Evolutionary conservation across 2,329 filamentous ascomycete species (phyloP).

Genomic region (Talaromyces sp.): DNA sequence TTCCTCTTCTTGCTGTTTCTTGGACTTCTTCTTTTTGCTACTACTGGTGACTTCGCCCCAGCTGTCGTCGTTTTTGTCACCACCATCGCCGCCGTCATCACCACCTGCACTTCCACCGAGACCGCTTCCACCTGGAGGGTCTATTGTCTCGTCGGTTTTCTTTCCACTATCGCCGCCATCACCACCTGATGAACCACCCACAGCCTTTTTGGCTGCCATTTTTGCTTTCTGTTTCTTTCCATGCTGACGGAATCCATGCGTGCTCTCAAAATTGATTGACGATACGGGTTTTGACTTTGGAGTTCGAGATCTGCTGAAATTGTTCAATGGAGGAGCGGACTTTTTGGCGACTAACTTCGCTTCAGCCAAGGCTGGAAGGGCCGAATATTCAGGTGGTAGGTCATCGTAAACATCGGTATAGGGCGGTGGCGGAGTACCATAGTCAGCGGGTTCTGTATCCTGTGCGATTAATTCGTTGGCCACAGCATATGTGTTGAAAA

Average conservation of each 20-base stretch:
- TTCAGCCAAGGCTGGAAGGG: slow-evolving; percentile 28
- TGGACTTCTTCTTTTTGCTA: slow-evolving; percentile 32
- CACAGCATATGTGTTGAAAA: slow-evolving; percentile 15
- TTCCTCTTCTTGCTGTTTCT: slow-evolving; percentile 30
- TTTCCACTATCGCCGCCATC: slow-evolving; percentile 32
- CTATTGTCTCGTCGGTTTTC: slow-evolving; percentile 30
- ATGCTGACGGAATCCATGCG: slow-evolving; percentile 31
- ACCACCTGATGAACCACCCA: slow-evolving; percentile 18
- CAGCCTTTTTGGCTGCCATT: slow-evolving; percentile 23
- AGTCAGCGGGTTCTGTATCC: slow-evolving; percentile 20
- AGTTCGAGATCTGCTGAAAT: slow-evolving; percentile 17
- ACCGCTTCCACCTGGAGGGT: slow-evolving; percentile 30
- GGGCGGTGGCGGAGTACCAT: slow-evolving; percentile 29
- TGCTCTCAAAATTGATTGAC: slow-evolving; percentile 15
- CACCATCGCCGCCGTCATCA: slow-evolving; percentile 34
- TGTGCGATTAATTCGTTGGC: slow-evolving; percentile 13
- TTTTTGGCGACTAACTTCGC: slow-evolving; percentile 20
- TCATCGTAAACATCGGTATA: slow-evolving; percentile 34
- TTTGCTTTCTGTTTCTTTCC: slow-evolving; percentile 29
- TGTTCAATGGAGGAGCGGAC: slow-evolving; percentile 14
- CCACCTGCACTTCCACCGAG: slow-evolving; percentile 29
- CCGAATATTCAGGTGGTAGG: slow-evolving; percentile 34
- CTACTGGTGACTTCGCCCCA: slow-evolving; percentile 38
- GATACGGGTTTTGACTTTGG: slow-evolving; percentile 18
- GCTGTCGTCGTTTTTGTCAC: slow-evolving; percentile 41